phyloP scores from a whole-genome alignment of 805 yeast species.

The Metschnikowia sp. region DNA sequence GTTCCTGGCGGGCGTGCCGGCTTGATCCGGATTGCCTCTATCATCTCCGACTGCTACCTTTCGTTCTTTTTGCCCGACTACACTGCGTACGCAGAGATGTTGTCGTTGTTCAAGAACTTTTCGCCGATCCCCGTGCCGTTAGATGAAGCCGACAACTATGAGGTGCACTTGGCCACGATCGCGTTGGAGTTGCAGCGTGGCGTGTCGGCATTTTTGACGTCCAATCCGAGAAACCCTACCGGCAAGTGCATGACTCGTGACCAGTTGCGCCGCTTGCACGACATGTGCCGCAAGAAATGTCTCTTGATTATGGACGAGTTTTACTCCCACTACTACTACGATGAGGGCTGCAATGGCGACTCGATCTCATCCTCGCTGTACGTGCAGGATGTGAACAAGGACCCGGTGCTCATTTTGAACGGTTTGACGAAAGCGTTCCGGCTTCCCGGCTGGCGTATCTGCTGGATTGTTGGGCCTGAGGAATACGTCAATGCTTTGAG shows the following conservation, averaged over 20 bases:
- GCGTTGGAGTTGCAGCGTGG: conserved; percentile 54
- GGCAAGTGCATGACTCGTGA: conserved; percentile 49
- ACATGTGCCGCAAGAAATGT: conserved; percentile 51
- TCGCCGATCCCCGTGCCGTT: conserved; percentile 63
- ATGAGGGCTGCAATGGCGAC: conserved; percentile 50
- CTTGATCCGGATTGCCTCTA: conserved; percentile 58
- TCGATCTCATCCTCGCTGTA: conserved; percentile 49
- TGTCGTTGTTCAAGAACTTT: conserved; percentile 58
- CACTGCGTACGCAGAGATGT: conserved; percentile 65
- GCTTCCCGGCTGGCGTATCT: conserved; percentile 62
- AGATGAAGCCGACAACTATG: conserved; percentile 54
- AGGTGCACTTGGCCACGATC: conserved; percentile 50
- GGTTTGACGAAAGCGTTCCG: conserved; percentile 61
- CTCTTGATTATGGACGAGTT: conserved; percentile 63
- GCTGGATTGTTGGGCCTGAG: conserved; percentile 64
- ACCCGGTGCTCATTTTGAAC: conserved; percentile 57
- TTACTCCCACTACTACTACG: conserved; percentile 56
- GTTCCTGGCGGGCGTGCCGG: conserved; percentile 69
- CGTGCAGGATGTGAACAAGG: conserved; percentile 52
- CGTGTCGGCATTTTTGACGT: conserved; percentile 54
- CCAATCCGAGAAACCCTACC: conserved; percentile 63
- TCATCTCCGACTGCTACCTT: conserved; percentile 54
- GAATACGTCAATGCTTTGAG: conserved; percentile 52
- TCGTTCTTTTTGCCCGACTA: conserved; percentile 61
- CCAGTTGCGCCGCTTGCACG: conserved; percentile 48